phyloP scores from a whole-genome alignment of 2,329 filamentous ascomycete genomes.

The Scedosporium aurantiacum region DNA sequence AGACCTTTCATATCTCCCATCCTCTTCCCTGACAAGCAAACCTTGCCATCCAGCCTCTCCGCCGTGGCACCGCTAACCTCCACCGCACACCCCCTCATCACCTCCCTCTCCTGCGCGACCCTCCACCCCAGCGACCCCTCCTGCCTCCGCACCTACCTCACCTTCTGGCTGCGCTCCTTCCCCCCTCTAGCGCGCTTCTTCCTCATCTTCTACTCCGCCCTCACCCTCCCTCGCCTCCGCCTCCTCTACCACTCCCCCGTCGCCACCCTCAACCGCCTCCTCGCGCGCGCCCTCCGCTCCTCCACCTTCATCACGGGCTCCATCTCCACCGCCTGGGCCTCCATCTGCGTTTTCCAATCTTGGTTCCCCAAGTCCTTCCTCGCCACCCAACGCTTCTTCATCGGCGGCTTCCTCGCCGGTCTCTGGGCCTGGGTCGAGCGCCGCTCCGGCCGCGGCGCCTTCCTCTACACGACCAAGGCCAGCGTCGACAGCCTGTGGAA shows the following conservation, averaged over 20 bases:
- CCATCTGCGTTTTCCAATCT: conserved; percentile 78
- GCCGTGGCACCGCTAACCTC: conserved; percentile 68
- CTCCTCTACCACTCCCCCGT: conserved; percentile 59
- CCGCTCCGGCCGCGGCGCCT: conserved; percentile 52
- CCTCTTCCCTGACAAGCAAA: conserved; percentile 63
- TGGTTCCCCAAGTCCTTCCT: conserved; percentile 64
- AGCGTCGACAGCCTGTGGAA: conserved; percentile 82
- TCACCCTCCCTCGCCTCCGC: conserved; percentile 56
- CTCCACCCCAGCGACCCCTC: conserved; percentile 82
- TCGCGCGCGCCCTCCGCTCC: conserved; percentile 60
- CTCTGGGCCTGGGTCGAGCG: conserved; percentile 74
- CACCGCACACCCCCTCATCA: conserved; percentile 77
- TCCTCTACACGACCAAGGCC: conserved; percentile 68
- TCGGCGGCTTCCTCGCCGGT: conserved; percentile 77
- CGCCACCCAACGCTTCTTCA: conserved; percentile 77
- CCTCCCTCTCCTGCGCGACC: conserved; percentile 75
- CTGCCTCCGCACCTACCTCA: conserved; percentile 75
- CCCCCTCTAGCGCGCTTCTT: conserved; percentile 69
- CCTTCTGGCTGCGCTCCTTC: conserved; percentile 78
- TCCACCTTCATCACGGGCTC: conserved; percentile 65
- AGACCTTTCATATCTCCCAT: conserved; percentile 75
- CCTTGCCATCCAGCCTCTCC: conserved; percentile 54
- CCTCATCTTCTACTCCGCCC: conserved; percentile 59
- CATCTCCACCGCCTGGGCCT: conserved; percentile 81
- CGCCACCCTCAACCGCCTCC: conserved; percentile 52